phyloP scores from a whole-genome alignment of 805 yeast genomes.

The Metschnikowia lochheadii region DNA sequence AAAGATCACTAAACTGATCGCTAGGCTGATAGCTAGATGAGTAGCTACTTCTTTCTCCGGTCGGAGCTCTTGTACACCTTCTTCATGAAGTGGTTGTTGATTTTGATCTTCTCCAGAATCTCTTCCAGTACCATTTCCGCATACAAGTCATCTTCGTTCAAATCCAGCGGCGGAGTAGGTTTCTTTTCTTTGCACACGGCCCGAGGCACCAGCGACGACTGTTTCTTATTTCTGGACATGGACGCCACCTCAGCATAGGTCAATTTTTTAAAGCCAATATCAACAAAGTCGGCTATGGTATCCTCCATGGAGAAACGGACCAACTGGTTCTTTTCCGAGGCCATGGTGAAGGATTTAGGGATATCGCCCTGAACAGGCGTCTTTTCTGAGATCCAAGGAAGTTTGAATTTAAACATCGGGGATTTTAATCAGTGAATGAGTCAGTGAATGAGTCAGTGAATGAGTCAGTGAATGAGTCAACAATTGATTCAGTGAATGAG shows the following conservation, averaged over 20 bases:
- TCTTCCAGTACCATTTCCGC: constrained; percentile 11
- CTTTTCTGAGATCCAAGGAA: constrained; percentile 13
- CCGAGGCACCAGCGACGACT: constrained; percentile 12
- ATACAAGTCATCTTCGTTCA: constrained; percentile 1
- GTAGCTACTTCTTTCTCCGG: constrained; percentile 4
- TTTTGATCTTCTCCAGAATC: constrained; percentile 15
- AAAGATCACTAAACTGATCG: too few relatives aligned
- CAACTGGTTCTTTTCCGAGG: constrained; percentile 24
- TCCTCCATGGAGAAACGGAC: constrained; percentile 34
- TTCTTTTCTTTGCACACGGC: not conserved
- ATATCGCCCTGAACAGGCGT: constrained; percentile 13
- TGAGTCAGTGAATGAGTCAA: too few relatives aligned
- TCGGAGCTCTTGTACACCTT: constrained; percentile 17
- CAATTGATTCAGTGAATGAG: too few relatives aligned
- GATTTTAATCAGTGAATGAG: too few relatives aligned
- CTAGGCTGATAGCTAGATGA: too few relatives aligned
- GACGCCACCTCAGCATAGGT: constrained; percentile 45
- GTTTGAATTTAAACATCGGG: constrained; percentile 12
- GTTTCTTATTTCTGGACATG: constrained; percentile 23
- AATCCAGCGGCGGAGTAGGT: not conserved
- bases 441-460: too few relatives aligned
- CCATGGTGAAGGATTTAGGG: constrained; percentile 28
- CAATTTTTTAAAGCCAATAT: constrained; percentile 31
- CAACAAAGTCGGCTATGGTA: constrained; percentile 32
- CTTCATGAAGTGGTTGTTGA: constrained; percentile 20